These are phyloP conservation scores for Emydomyces testavorans DNA, from an alignment of 2,329 filamentous ascomycete genomes.

Conservation along the genomic window DNA sequence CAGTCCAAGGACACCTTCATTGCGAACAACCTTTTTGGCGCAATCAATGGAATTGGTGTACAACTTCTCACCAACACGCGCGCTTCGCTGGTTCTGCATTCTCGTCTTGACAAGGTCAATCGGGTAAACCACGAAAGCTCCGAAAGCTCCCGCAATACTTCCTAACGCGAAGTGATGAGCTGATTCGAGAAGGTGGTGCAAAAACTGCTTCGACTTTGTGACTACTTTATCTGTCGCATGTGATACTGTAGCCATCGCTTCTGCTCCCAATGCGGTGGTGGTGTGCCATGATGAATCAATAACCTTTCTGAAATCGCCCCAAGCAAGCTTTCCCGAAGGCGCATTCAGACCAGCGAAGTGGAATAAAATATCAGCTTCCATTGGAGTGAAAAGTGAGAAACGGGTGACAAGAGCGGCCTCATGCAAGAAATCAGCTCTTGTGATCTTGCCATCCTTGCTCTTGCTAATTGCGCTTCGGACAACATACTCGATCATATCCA, in stretches of 20 bases:
- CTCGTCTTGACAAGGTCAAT: slow-evolving; percentile 98
- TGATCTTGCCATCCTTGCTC: slow-evolving; percentile 84
- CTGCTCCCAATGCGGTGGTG: slow-evolving; percentile 45
- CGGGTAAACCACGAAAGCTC: slow-evolving; percentile 98
- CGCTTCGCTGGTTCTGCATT: slow-evolving; percentile 89
- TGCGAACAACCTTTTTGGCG: slow-evolving; percentile 80
- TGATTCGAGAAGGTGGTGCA: slow-evolving; percentile 60
- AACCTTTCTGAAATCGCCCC: slow-evolving; percentile 85
- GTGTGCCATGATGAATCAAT: slow-evolving; percentile 85
- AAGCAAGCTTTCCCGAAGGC: slow-evolving; percentile 69
- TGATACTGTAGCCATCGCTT: slow-evolving; percentile 32
- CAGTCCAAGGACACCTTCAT: slow-evolving; percentile 78
- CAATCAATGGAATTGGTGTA: slow-evolving; percentile 98
- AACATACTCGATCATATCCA: slow-evolving; percentile 93
- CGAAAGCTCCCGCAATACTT: slow-evolving; percentile 85
- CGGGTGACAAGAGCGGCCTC: slow-evolving; percentile 83
- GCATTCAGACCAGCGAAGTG: slow-evolving; percentile 93
- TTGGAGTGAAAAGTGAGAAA: slow-evolving; percentile 92
- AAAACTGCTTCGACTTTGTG: slow-evolving; percentile 44
- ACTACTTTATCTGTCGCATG: slow-evolving; percentile 43
- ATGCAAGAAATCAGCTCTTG: slow-evolving; percentile 83
- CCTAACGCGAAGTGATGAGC: slow-evolving; percentile 84
- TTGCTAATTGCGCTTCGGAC: slow-evolving; percentile 75
- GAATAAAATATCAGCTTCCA: slow-evolving; percentile 98
- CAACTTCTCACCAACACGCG: slow-evolving; percentile 68